phyloP scores from a whole-genome alignment of 352 stramenopile genomes.

The Phytophthora pistaciae region DNA sequence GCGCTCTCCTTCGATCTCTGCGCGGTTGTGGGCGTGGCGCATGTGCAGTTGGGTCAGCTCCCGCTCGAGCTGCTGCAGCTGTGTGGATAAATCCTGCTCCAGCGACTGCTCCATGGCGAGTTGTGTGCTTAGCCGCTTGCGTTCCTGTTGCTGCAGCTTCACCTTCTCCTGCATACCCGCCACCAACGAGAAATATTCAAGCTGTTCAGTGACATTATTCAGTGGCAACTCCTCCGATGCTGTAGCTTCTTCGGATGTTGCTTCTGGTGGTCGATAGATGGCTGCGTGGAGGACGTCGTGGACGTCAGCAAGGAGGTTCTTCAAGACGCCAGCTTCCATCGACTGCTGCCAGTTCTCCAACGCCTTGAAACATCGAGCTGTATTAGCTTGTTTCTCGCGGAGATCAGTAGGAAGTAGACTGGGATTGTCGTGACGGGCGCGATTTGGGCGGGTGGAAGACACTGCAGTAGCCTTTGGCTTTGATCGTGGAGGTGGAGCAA shows the following conservation, averaged over 20 bases:
- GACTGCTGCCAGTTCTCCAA: slow-evolving; percentile 39
- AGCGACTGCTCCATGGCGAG: slow-evolving; percentile 61
- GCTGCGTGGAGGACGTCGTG: slow-evolving; percentile 20
- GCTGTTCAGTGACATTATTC: neutral
- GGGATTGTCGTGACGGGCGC: neutral
- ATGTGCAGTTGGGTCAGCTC: slow-evolving; percentile 48
- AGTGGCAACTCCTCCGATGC: neutral
- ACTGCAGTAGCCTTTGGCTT: neutral
- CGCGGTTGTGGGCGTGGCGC: slow-evolving; percentile 42
- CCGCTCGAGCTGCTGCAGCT: slow-evolving; percentile 43
- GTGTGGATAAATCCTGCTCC: slow-evolving; percentile 41
- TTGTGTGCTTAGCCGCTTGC: slow-evolving; percentile 28
- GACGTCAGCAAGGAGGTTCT: slow-evolving; percentile 30
- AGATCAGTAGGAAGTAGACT: neutral
- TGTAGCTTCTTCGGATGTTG: neutral
- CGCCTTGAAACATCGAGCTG: slow-evolving; percentile 42
- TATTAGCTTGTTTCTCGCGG: slow-evolving; percentile 20
- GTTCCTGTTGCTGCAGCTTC: slow-evolving; percentile 26
- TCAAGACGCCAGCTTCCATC: slow-evolving; percentile 25
- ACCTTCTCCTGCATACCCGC: slow-evolving; percentile 28
- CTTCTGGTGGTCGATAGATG: slow-evolving; percentile 14
- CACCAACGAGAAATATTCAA: slow-evolving; percentile 36
- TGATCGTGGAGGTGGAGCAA: slow-evolving; percentile 27
- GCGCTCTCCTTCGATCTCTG: slow-evolving; percentile 54
- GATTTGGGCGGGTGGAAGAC: neutral